Percentiles rank a stretch among this genome's conserved stretches.
These are phyloP conservation scores for Diaporthe sp. DNA, from an alignment of 2,329 filamentous ascomycete genomes.

Conservation along the genomic window DNA sequence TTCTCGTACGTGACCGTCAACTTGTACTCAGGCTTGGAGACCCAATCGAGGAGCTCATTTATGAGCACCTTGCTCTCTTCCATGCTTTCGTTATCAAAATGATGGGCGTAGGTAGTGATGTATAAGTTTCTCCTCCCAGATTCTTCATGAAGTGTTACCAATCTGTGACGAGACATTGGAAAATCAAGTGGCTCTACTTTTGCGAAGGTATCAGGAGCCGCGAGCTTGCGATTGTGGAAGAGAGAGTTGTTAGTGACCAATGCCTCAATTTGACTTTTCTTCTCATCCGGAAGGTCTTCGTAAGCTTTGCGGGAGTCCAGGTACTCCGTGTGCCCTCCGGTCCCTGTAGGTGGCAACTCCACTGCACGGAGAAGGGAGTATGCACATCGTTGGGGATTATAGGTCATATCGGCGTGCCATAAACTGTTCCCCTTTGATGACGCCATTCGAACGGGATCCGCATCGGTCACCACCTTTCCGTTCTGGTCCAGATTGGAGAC, in stretches of 20 bases:
- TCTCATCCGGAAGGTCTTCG: slow-evolving; percentile 29
- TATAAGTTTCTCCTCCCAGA: slow-evolving; percentile 59
- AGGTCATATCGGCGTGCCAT: slow-evolving; percentile 25
- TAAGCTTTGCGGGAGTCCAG: slow-evolving; percentile 30
- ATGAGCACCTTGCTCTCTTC: slow-evolving; percentile 50
- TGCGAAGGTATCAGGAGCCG: slow-evolving; percentile 49
- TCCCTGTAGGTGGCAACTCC: slow-evolving; percentile 22
- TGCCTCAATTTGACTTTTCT: neutral
- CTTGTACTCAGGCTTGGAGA: slow-evolving; percentile 34
- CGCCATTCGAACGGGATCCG: neutral
- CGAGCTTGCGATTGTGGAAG: slow-evolving; percentile 51
- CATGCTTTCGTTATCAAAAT: slow-evolving; percentile 52
- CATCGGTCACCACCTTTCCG: neutral
- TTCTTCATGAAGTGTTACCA: slow-evolving; percentile 56
- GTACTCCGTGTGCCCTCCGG: slow-evolving; percentile 21
- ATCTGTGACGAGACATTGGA: slow-evolving; percentile 50
- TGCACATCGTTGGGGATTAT: slow-evolving; percentile 18
- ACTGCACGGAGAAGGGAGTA: slow-evolving; percentile 27
- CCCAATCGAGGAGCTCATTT: slow-evolving; percentile 28
- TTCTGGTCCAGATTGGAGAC: slow-evolving; percentile 28
- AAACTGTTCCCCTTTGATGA: slow-evolving; percentile 20
- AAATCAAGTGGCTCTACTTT: slow-evolving; percentile 48
- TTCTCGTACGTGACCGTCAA: slow-evolving; percentile 37
- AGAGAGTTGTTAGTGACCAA: slow-evolving; percentile 46
- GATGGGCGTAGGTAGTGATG: slow-evolving; percentile 57